Percentiles rank a stretch among this genome's conserved stretches.
phyloP scores from a whole-genome alignment of 805 yeast species.

The Naumovozyma castellii region DNA sequence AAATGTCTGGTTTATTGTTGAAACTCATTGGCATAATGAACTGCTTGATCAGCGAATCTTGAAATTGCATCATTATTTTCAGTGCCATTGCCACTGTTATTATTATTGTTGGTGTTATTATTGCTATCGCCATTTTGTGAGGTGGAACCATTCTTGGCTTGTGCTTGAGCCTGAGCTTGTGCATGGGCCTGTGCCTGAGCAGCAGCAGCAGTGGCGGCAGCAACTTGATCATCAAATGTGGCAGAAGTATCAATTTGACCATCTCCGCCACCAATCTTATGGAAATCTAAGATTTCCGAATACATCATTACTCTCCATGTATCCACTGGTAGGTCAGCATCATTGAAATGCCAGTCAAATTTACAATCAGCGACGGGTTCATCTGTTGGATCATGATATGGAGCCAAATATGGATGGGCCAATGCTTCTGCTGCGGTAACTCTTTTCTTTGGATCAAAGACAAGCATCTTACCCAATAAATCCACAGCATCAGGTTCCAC shows the following conservation, averaged over 20 bases:
- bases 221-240: slow-evolving; percentile 30
- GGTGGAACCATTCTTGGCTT: slow-evolving; percentile 2
- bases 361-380: slow-evolving; percentile 90
- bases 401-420: slow-evolving; percentile 82
- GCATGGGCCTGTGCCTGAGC: slow-evolving; percentile 29
- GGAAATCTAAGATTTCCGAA: slow-evolving; percentile 91
- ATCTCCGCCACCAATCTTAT: slow-evolving; percentile 59
- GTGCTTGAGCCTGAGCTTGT: slow-evolving; percentile 16
- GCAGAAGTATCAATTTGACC: slow-evolving; percentile 29
- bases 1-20: slow-evolving; percentile 9
- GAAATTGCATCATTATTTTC: slow-evolving; percentile 18
- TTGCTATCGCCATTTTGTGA: background rate
- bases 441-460: slow-evolving; percentile 90
- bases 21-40: slow-evolving; percentile 28
- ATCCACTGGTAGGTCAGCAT: slow-evolving; percentile 94
- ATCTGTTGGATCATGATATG: slow-evolving; percentile 94
- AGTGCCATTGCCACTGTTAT: slow-evolving; percentile 1
- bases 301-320: slow-evolving; percentile 99
- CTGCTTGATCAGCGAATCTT: slow-evolving; percentile 27
- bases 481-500: slow-evolving; percentile 85
- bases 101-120: slow-evolving; percentile 2
- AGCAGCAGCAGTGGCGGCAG: slow-evolving; percentile 31
- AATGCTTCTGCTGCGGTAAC: slow-evolving; percentile 87
- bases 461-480: slow-evolving; percentile 77
- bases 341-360: slow-evolving; percentile 97